Evolutionary conservation across 2,329 filamentous ascomycete genomes (phyloP).

Genomic region (Plenodomus biglobosus): DNA sequence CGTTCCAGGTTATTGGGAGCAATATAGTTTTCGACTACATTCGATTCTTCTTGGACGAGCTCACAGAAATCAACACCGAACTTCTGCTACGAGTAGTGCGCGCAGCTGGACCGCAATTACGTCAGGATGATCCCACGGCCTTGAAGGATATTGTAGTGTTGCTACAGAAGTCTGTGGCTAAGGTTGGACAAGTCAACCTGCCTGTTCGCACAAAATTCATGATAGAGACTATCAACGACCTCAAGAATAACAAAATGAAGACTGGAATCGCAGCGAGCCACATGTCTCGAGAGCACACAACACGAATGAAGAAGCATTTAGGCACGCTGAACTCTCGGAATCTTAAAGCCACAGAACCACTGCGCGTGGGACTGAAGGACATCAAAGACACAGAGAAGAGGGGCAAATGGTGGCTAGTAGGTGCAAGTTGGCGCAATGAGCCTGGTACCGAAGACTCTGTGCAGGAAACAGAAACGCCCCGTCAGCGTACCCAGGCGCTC

Average conservation of each 20-base stretch:
- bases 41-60: constrained; percentile 69
- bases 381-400: constrained; percentile 80
- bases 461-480: constrained; percentile 40
- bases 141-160: constrained; percentile 85
- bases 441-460: constrained; percentile 38
- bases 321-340: constrained; percentile 71
- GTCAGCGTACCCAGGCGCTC: constrained; percentile 7
- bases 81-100: constrained; percentile 82
- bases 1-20: constrained; percentile 82
- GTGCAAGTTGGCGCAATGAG: constrained; percentile 75
- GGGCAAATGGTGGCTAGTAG: constrained; percentile 98
- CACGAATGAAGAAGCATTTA: constrained; percentile 84
- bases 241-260: constrained; percentile 93
- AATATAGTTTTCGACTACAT: constrained; percentile 90
- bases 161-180: constrained; percentile 71
- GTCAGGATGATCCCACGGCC: constrained; percentile 83
- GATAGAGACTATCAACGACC: constrained; percentile 91
- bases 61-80: constrained; percentile 87
- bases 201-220: constrained; percentile 94
- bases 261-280: constrained; percentile 69
- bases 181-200: constrained; percentile 67
- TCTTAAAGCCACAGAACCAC: constrained; percentile 74
- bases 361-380: constrained; percentile 79
- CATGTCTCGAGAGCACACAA: constrained; percentile 77
- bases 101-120: constrained; percentile 74